A percentile compares a stretch with the other conserved stretches of the same genome.
phyloP scores from a whole-genome alignment of 192 early-diverging fungal genomes.

The Mortierella claussenii region DNA sequence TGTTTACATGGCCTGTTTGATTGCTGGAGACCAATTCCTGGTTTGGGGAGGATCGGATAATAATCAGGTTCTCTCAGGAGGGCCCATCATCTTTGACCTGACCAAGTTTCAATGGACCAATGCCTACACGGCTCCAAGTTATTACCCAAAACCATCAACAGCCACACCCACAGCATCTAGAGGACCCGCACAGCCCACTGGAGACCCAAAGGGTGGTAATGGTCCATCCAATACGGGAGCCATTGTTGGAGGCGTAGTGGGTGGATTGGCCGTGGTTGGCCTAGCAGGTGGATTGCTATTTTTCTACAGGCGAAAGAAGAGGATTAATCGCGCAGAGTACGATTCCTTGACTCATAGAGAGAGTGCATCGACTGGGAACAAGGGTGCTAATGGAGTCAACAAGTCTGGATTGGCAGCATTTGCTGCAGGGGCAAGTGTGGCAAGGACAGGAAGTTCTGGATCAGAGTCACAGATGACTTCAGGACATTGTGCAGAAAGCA shows the following conservation, averaged over 20 bases:
- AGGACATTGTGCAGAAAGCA: too few species aligned
- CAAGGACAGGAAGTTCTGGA: too few species aligned
- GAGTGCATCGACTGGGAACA: too few species aligned
- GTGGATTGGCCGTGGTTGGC: background rate
- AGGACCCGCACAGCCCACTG: background rate
- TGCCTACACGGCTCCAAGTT: conserved; percentile 19
- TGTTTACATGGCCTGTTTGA: conserved; percentile 21
- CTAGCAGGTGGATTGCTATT: background rate
- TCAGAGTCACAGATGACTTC: too few species aligned
- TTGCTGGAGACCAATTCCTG: conserved; percentile 25
- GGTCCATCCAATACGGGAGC: background rate
- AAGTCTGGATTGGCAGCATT: too few species aligned
- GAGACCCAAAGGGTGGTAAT: background rate
- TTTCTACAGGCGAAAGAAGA: background rate
- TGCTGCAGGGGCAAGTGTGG: too few species aligned
- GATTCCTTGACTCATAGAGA: too few species aligned
- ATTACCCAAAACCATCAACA: background rate
- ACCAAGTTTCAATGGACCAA: conserved; percentile 7
- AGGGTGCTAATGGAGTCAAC: too few species aligned
- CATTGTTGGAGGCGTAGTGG: conserved; percentile 15
- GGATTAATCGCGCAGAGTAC: too few species aligned
- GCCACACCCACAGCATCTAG: background rate
- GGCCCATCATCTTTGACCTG: conserved; percentile 25
- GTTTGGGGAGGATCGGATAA: conserved; percentile 23
- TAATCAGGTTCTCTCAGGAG: background rate